phyloP scores from a whole-genome alignment of 495 filamentous ascomycete species.

The Opeltia flavorubescens region DNA sequence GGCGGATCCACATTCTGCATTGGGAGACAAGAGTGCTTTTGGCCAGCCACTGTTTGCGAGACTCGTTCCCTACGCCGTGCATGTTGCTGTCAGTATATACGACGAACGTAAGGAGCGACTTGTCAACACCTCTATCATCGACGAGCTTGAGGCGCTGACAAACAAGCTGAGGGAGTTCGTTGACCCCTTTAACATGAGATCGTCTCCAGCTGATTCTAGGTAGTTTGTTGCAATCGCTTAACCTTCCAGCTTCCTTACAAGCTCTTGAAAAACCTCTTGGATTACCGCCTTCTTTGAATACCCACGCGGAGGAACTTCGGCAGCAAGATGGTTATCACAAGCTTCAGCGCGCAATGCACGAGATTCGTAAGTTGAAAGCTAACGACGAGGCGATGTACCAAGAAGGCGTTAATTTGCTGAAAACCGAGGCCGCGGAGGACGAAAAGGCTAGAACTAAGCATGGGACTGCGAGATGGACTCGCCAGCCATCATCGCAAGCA shows the following conservation, averaged over 20 bases:
- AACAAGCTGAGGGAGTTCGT: conserved; percentile 58
- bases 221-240: conserved; percentile 60
- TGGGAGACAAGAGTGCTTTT: conserved; percentile 66
- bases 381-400: conserved; percentile 62
- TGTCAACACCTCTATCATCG: conserved; percentile 72
- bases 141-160: conserved; percentile 71
- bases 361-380: conserved; percentile 71
- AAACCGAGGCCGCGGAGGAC: conserved; percentile 73
- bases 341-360: conserved; percentile 61
- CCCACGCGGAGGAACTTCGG: conserved; percentile 90
- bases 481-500: conserved; percentile 52
- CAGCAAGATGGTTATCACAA: conserved; percentile 74
- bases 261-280: conserved; percentile 91
- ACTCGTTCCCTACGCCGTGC: conserved; percentile 89
- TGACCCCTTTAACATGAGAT: neutral
- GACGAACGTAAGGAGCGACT: conserved; percentile 79
- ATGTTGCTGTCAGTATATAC: conserved; percentile 89
- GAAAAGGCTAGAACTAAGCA: conserved; percentile 58
- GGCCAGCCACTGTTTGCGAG: conserved; percentile 79
- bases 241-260: conserved; percentile 85
- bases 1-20: conserved; percentile 59
- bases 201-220: conserved; percentile 7
- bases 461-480: conserved; percentile 76
- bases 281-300: conserved; percentile 66
- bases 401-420: conserved; percentile 65